A percentile compares a stretch with the other conserved stretches of the same genome.
phyloP scores from a whole-genome alignment of 2,329 filamentous ascomycete species.

The Plenodomus lindquistii region DNA sequence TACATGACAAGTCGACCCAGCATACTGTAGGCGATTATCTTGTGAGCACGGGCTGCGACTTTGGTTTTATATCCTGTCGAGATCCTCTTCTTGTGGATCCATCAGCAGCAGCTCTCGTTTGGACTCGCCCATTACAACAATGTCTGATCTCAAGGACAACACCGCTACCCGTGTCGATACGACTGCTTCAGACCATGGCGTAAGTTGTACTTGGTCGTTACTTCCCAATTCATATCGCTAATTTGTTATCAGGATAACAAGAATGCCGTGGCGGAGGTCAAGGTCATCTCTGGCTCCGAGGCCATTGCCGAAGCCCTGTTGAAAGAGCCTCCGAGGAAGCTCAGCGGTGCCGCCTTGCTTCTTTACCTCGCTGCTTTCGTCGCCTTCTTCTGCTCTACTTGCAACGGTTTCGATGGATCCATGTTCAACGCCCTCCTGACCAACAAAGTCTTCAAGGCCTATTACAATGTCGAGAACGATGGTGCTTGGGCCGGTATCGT shows the following conservation, averaged over 20 bases:
- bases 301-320: constrained; percentile 60
- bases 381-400: constrained; percentile 54
- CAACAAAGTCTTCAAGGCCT: constrained; percentile 51
- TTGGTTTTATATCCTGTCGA: constrained; percentile 18
- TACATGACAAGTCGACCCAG: constrained; percentile 4
- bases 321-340: constrained; percentile 52
- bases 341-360: constrained; percentile 21
- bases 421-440: constrained; percentile 56
- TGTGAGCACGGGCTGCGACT: constrained; percentile 3
- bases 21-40: constrained; percentile 1
- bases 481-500: constrained; percentile 52
- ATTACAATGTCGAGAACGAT: constrained; percentile 47
- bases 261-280: constrained; percentile 40
- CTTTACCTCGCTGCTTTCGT: constrained; percentile 26
- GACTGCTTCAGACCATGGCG: constrained; percentile 17
- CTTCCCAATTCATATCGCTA: neutral
- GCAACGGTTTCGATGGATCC: constrained; percentile 63
- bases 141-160: constrained; percentile 19
- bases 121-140: constrained; percentile 11
- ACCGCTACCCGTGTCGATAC: constrained; percentile 7
- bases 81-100: constrained; percentile 4
- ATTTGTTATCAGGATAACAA: constrained; percentile 13
- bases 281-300: constrained; percentile 56
- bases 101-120: constrained; percentile 14
- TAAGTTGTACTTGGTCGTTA: constrained; percentile 4